Evolutionary conservation across 2,329 filamentous ascomycete species (phyloP).

Genomic region (Colletotrichum endophyticum): DNA sequence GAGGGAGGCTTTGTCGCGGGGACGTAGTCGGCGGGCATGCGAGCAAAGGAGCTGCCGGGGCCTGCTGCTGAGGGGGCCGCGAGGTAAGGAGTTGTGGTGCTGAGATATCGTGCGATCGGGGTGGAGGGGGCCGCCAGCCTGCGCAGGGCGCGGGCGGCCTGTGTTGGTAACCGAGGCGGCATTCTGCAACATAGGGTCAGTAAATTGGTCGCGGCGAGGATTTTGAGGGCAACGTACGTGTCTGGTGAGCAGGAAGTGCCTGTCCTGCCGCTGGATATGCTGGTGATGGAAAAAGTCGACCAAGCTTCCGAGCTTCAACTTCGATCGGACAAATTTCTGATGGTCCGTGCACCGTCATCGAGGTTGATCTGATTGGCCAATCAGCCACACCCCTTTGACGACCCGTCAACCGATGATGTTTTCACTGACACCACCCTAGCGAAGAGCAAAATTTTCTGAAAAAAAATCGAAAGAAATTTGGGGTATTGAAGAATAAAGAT

Average conservation of each 20-base stretch:
- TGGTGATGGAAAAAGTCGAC: slow-evolving; percentile 16
- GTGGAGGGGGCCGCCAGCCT: slow-evolving; percentile 14
- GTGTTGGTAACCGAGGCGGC: slow-evolving; percentile 21
- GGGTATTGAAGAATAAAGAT: not conserved
- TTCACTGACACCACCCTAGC: not conserved
- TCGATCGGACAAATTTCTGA: slow-evolving; percentile 18
- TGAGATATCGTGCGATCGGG: slow-evolving; percentile 12
- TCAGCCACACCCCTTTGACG: not conserved
- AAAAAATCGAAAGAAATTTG: not conserved
- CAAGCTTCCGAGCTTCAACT: slow-evolving; percentile 15
- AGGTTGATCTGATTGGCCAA: slow-evolving; percentile 5
- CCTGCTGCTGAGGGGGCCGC: slow-evolving; percentile 32
- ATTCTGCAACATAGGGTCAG: slow-evolving; percentile 1
- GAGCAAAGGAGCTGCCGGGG: slow-evolving; percentile 26
- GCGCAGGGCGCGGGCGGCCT: slow-evolving; percentile 18
- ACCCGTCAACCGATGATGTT: not conserved
- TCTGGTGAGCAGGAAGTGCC: not conserved
- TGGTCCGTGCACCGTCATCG: not conserved
- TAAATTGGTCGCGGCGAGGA: no score
- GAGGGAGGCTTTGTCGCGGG: slow-evolving; percentile 84
- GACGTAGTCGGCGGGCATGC: slow-evolving; percentile 51
- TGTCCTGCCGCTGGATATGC: not conserved
- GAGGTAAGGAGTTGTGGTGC: slow-evolving; percentile 2
- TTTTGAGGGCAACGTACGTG: not conserved
- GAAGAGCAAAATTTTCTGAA: not conserved